Percentiles rank a stretch among this genome's conserved stretches.
phyloP scores from a whole-genome alignment of 805 yeast genomes.

The Candida manassasensis region DNA sequence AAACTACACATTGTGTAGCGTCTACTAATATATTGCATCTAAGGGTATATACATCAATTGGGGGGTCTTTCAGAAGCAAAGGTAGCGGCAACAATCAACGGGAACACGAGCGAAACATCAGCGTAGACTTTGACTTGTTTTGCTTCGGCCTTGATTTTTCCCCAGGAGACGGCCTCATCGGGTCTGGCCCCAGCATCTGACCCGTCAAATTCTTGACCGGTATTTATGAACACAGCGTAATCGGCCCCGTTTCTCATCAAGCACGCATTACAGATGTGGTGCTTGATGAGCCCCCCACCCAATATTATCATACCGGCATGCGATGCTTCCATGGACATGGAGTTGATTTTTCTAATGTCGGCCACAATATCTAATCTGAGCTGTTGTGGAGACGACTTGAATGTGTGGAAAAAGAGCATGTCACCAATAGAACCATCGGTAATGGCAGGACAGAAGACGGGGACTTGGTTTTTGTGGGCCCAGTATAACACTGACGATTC shows the following conservation, averaged over 20 bases:
- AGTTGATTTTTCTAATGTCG: conserved; percentile 87
- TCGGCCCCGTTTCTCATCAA: conserved; percentile 99
- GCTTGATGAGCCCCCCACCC: conserved; percentile 96
- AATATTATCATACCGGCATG: conserved; percentile 93
- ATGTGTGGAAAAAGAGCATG: conserved; percentile 97
- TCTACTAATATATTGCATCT: not conserved
- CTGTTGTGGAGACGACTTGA: conserved; percentile 87
- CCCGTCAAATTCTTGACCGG: conserved; percentile 98
- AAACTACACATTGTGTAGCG: too few relatives aligned
- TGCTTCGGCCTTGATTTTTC: conserved; percentile 95
- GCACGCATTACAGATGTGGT: conserved; percentile 96
- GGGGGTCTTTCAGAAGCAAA: conserved; percentile 55
- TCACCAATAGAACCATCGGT: conserved; percentile 99
- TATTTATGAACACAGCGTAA: conserved; percentile 92
- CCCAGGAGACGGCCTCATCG: conserved; percentile 99
- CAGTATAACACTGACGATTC: conserved; percentile 92
- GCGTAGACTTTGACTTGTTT: conserved; percentile 87
- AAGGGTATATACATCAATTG: not conserved
- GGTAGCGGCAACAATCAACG: conserved; percentile 95
- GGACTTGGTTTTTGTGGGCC: conserved; percentile 96
- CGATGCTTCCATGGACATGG: conserved; percentile 91
- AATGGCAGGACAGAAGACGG: conserved; percentile 94
- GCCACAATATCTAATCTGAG: conserved; percentile 88
- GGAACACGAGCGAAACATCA: conserved; percentile 92
- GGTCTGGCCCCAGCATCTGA: conserved; percentile 99